Base-by-base conservation (phyloP, 2,329 filamentous ascomycete species). In the Polytolypa hystricis region DNA sequence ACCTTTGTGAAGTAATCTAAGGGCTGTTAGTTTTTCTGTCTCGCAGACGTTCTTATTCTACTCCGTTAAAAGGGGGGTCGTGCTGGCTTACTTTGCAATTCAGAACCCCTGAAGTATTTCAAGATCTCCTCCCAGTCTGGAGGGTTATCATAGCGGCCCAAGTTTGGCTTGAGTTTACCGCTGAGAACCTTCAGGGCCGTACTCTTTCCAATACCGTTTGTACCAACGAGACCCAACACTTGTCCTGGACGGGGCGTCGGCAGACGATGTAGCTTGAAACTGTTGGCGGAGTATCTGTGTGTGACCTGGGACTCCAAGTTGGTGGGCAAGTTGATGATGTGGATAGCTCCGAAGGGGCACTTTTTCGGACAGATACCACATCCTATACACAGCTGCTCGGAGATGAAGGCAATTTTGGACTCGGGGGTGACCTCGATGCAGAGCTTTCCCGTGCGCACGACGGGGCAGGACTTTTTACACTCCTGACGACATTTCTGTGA, bases 311-410 rank as follows among this genome's bases (percentile, higher is more conserved):
- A 93, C 65, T 98, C 91, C 64, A 98, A 81, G 67, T 98, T 98
- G 61, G 91, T 98, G 51, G 93, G 91, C 72, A 98, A 70, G 71
- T 98, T 98, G 85, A 98, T 98, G 64, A 98, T 98, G 62, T 89
- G 93, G 67, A 98, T 98, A 48, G 91, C 91, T 57, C 87, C 82
- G 65, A 98, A 98, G 11, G 91, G 91, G 64, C 91, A 98, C 65
- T 96, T 96, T 72, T 98, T 98, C 30, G 89, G 86, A 65, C 93
- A 98, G 69, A 98, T 98, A 79, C 91, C 93, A 59, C 93, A 98
- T 64, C 91, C 91, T 55, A 96, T 95, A 62, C 89, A 95, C 44
- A 95, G 77, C 46, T 77, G 78, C 65, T 98, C 91, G 48, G 89
- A 96, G 56, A 98, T 93, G 73, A 95, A 98, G 60, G 91, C 91